Base-by-base conservation (phyloP, 2,329 filamentous ascomycete species). In the Lachnellula suecica region DNA sequence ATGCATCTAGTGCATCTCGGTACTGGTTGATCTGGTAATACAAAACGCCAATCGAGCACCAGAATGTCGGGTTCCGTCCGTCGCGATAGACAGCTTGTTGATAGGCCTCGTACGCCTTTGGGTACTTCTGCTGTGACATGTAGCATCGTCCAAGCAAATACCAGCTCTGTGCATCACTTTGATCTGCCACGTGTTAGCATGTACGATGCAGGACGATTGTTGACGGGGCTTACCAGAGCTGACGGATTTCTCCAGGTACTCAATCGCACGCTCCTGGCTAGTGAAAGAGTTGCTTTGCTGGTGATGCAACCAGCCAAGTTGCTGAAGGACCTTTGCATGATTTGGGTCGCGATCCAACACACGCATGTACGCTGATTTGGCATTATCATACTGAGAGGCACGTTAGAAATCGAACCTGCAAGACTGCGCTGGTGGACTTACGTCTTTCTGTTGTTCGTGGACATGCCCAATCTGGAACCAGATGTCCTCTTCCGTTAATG, bases 11-110 rank as follows among this genome's bases (percentile, higher is more conserved):
- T 3, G 94, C 94, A 76, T 99, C 94, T 53, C 94, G 87, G 74
- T 99, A 99, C 75, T 99, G 94, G 73, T 97, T 99, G 77, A 99
- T 99, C 74, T 97, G 94, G 74, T 97, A 99, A 72, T 99, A 99
- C 54, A 99, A 81, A 15, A 99, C 94, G 70, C 94, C 94, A 68
- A 99, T 99, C 9, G 93, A 97, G 76, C 94, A 97, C 94, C 94
- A 99, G 77, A 97, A 99, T 2, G 94, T 97, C 17, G 94, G 94
- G 70, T 97, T 97, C 62, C 94, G 88, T 29, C 94, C 94, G 69
- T 99, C 94, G 52, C 94, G 91, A 69, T 99, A 99, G 35, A 99
- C 94, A 2, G 94, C 94, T 75, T 99, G 94, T 70, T 99, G 94
- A 71, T 97, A 97, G 5, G 94, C 93, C 69, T 99, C 94, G 65